Evolutionary conservation across 768 basidiomycete genomes (phyloP).

Genomic region (Termitomyces sp.): DNA sequence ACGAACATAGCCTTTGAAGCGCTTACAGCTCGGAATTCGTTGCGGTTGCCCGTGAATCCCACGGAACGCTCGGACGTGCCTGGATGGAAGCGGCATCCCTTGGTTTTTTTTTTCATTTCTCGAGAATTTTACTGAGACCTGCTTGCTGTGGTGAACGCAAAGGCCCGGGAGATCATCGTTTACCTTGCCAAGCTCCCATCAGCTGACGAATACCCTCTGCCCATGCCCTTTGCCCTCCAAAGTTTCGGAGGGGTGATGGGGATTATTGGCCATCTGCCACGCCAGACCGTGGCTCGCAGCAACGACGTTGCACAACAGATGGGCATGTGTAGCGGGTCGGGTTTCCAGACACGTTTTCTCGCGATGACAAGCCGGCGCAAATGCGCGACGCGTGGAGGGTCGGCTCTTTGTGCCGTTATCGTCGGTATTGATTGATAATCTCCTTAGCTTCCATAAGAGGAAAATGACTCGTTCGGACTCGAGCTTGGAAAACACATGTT

Average conservation of each 20-base stretch:
- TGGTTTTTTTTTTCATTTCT: too few relatives aligned
- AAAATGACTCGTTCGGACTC: conserved; percentile 15
- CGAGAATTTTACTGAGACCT: too few relatives aligned
- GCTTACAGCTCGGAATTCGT: neutral
- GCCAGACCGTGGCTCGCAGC: neutral
- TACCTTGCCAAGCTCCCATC: neutral
- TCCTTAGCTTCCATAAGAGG: conserved; percentile 1
- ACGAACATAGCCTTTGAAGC: neutral
- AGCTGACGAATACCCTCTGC: conserved; percentile 6
- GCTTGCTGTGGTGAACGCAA: too few relatives aligned
- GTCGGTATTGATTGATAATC: conserved; percentile 12
- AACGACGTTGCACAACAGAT: neutral
- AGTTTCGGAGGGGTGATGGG: neutral
- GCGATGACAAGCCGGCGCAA: neutral
- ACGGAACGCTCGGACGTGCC: neutral
- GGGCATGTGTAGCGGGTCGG: neutral
- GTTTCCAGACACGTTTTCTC: conserved; percentile 4
- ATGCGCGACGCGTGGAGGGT: conserved; percentile 1
- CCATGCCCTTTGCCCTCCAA: conserved; percentile 9
- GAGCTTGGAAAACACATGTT: conserved; percentile 4
- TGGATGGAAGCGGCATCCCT: neutral
- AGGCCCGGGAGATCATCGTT: conserved; percentile 8
- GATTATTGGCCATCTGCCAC: neutral
- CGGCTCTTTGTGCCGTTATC: conserved; percentile 9
- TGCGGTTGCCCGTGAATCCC: neutral